phyloP scores from a whole-genome alignment of 495 filamentous ascomycete species.

The Trichoderma erinaceum region DNA sequence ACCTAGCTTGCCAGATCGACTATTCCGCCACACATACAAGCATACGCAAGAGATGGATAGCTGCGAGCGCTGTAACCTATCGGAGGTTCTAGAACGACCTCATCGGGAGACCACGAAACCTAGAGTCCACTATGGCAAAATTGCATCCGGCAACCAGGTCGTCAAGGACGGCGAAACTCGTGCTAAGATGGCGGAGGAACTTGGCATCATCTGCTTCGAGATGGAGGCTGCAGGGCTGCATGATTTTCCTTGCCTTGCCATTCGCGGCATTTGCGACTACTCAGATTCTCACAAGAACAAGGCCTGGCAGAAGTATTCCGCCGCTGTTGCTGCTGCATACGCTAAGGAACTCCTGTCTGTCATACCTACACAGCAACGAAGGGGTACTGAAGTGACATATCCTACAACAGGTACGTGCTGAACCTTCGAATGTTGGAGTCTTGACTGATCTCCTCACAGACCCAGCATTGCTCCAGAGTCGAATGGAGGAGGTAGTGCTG shows the following conservation, averaged over 20 bases:
- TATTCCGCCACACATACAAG: conserved; percentile 29
- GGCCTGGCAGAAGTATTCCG: conserved; percentile 30
- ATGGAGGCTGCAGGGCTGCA: conserved; percentile 44
- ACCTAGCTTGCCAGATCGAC: conserved; percentile 23
- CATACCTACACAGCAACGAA: neutral
- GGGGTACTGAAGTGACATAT: conserved; percentile 4
- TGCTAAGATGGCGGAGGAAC: conserved; percentile 14
- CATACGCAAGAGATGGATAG: conserved; percentile 20
- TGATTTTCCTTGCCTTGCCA: conserved; percentile 34
- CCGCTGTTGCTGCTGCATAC: conserved; percentile 29
- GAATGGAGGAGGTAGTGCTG: conserved; percentile 13
- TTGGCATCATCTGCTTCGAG: conserved; percentile 36
- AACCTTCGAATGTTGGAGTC: neutral
- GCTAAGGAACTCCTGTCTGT: conserved; percentile 24
- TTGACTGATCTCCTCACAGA: conserved; percentile 4
- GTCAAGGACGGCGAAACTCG: neutral
- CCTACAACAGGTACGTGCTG: conserved; percentile 13
- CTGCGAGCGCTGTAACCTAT: conserved; percentile 22
- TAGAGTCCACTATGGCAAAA: conserved; percentile 14
- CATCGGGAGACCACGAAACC: conserved; percentile 16
- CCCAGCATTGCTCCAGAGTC: neutral
- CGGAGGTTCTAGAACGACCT: conserved; percentile 25
- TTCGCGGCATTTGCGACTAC: conserved; percentile 35
- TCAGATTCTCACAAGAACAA: conserved; percentile 36
- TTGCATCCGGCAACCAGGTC: conserved; percentile 10